A percentile compares a stretch with the other conserved stretches of the same genome.
Conservation (phyloP, 2,329 filamentous ascomycete species). For the Penicillium sp. region DNA sequence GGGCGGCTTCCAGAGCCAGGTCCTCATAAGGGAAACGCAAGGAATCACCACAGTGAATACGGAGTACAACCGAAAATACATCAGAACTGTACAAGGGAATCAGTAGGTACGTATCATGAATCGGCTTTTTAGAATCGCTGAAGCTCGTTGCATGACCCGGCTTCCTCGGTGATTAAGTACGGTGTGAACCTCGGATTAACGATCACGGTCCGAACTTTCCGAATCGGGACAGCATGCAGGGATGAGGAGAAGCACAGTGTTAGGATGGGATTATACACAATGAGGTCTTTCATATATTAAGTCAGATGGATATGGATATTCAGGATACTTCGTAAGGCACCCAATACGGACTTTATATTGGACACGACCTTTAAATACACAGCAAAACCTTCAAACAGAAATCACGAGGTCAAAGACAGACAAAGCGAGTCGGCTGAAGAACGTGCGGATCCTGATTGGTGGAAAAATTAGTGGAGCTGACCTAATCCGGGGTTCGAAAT, state of each 20-base stretch:
- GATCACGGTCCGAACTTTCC: slow-evolving; percentile 6
- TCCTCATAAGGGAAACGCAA: not conserved
- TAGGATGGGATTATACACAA: not conserved
- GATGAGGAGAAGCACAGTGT: not conserved
- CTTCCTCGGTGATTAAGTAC: slow-evolving; percentile 1
- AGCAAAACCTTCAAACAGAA: not conserved
- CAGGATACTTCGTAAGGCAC: not conserved
- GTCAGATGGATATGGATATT: not conserved
- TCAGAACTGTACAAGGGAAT: not conserved
- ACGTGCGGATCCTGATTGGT: slow-evolving; percentile 11
- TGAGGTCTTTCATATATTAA: not conserved
- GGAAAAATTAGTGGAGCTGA: not conserved
- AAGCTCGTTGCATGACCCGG: not conserved
- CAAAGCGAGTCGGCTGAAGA: slow-evolving; percentile 15
- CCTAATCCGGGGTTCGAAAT: slow-evolving; percentile 16
- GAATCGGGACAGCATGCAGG: not conserved
- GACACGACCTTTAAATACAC: too few relatives aligned
- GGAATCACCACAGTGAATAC: not conserved
- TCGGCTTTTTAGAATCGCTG: not conserved
- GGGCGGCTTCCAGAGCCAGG: not conserved
- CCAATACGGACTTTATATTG: not conserved
- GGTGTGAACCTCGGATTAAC: slow-evolving; percentile 11
- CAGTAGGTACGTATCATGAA: not conserved
- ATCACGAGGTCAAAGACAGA: not conserved
- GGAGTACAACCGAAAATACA: not conserved